phyloP scores from a whole-genome alignment of 1,139 yeast species.

The Kodamaea derodonti region DNA sequence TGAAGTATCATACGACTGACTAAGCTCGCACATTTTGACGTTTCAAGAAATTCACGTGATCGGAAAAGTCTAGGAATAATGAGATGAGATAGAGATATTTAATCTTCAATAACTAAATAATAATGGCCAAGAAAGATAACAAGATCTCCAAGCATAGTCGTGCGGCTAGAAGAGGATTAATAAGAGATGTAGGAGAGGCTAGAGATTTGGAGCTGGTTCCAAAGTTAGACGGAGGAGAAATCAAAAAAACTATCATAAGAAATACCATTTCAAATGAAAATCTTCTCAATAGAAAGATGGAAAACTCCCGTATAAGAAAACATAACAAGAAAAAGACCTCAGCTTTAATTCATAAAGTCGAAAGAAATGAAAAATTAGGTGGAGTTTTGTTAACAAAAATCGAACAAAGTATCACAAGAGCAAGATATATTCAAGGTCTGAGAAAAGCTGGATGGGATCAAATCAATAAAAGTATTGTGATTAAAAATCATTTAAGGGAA shows the following conservation, averaged over 20 bases:
- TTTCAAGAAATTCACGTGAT: no score
- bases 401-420: slow-evolving; percentile 59
- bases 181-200: slow-evolving; percentile 37
- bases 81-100: no score
- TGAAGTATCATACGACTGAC: no score
- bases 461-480: slow-evolving; percentile 48
- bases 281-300: slow-evolving; percentile 53
- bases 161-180: slow-evolving; percentile 69
- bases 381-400: slow-evolving; percentile 61
- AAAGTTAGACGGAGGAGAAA: slow-evolving; percentile 51
- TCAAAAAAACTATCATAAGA: slow-evolving; percentile 61
- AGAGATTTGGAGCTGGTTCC: slow-evolving; percentile 50
- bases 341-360: slow-evolving; percentile 36
- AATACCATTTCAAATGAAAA: slow-evolving; percentile 67
- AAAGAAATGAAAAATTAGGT: slow-evolving; percentile 48
- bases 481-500: slow-evolving; percentile 18
- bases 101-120: no score
- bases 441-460: slow-evolving; percentile 74
- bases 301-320: slow-evolving; percentile 34
- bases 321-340: slow-evolving; percentile 32
- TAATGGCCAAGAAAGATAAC: slow-evolving; percentile 32
- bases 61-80: no score
- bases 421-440: slow-evolving; percentile 55
- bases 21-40: no score
- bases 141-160: slow-evolving; percentile 65